phyloP scores from a whole-genome alignment of 75 land plant genomes.

The Cryptomeria japonica region DNA sequence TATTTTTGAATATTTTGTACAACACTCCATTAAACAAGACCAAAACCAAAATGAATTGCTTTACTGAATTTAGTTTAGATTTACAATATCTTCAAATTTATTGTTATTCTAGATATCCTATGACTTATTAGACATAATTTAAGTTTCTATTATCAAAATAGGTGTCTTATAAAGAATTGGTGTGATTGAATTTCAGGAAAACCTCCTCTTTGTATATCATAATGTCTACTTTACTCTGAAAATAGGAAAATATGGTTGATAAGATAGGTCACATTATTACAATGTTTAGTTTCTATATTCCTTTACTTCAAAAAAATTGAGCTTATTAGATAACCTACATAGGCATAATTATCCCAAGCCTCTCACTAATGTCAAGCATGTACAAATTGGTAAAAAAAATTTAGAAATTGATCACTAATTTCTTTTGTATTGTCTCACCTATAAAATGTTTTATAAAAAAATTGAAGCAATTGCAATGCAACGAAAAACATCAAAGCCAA shows the following conservation, averaged over 20 bases:
- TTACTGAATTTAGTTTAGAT: too few relatives aligned
- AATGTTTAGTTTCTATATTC: background rate
- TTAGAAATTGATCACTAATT: background rate
- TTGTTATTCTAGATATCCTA: too few relatives aligned
- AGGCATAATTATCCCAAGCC: background rate
- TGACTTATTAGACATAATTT: too few relatives aligned
- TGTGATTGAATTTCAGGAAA: background rate
- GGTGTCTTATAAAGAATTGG: background rate
- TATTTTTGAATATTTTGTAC: too few relatives aligned
- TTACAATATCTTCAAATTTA: too few relatives aligned
- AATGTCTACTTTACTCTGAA: background rate
- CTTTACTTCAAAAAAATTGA: background rate
- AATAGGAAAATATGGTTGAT: background rate
- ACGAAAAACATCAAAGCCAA: constrained; percentile 23
- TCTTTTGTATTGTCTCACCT: constrained; percentile 14
- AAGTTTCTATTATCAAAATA: too few relatives aligned
- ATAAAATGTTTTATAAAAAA: constrained; percentile 35
- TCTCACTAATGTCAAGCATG: background rate
- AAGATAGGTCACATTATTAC: background rate
- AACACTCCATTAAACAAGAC: too few relatives aligned
- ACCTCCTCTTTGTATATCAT: background rate
- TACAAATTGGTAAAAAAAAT: background rate
- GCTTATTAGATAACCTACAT: background rate
- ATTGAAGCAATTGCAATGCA: constrained; percentile 46
- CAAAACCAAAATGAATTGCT: too few relatives aligned